A percentile compares a stretch with the other conserved stretches of the same genome.
Conservation (phyloP, 148 eudicot species). For the Rhododendron vialii region DNA sequence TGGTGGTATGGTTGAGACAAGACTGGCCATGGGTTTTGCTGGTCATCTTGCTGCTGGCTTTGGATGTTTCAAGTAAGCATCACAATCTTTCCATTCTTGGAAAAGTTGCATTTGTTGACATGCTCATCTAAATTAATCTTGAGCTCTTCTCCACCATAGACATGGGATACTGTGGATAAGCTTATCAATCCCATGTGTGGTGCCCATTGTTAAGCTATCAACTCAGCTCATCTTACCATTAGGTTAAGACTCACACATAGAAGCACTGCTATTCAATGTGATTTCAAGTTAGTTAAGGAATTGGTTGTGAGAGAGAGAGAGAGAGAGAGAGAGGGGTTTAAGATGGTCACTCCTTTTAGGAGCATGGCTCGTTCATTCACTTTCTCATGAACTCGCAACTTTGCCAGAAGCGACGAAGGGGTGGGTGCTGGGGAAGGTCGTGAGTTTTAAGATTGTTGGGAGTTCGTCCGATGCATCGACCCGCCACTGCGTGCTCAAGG, state of each 20-base stretch:
- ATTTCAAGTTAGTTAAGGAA: neutral
- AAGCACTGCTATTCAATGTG: neutral
- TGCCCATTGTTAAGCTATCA: neutral
- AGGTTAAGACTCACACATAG: neutral
- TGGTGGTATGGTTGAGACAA: constrained; percentile 97
- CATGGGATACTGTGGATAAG: neutral
- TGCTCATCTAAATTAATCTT: neutral
- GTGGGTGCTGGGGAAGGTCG: too few relatives aligned
- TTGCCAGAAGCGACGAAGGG: too few relatives aligned
- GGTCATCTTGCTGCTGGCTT: constrained; percentile 92
- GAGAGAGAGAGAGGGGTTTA: too few relatives aligned
- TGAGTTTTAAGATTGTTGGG: too few relatives aligned
- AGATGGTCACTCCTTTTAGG: too few relatives aligned
- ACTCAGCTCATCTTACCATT: neutral
- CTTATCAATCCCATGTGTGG: neutral
- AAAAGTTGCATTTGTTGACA: neutral
- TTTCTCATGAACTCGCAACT: too few relatives aligned
- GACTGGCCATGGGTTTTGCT: constrained; percentile 95
- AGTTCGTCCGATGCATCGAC: too few relatives aligned
- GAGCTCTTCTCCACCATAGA: neutral
- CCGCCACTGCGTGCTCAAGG: too few relatives aligned
- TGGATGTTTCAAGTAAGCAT: constrained; percentile 78
- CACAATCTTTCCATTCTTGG: neutral
- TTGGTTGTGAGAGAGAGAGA: neutral
- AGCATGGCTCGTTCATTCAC: too few relatives aligned